A percentile compares a stretch with the other conserved stretches of the same genome.
Evolutionary conservation across 495 filamentous ascomycete species (phyloP).

Genomic region (Annulohypoxylon stygium): DNA sequence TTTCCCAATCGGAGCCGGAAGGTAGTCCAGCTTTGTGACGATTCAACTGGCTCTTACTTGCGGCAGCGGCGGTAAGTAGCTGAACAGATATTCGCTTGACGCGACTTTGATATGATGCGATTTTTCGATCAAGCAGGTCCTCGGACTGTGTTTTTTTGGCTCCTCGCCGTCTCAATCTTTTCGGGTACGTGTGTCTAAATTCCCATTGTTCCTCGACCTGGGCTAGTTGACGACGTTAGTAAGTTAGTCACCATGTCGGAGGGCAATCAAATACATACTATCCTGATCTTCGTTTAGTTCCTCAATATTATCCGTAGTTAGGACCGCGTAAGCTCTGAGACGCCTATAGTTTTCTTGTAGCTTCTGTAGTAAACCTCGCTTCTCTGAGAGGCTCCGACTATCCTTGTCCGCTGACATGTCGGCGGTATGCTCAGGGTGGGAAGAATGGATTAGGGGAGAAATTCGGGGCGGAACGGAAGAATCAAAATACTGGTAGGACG

Average conservation of each 20-base stretch:
- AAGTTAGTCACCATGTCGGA: background rate
- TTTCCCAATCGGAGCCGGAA: background rate
- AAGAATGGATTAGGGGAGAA: background rate
- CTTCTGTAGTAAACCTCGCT: background rate
- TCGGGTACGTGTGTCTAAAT: slow-evolving; percentile 18
- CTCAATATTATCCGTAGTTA: slow-evolving; percentile 16
- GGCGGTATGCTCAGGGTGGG: background rate
- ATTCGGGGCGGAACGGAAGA: background rate
- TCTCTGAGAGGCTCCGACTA: background rate
- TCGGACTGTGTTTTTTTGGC: background rate
- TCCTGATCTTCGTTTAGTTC: background rate
- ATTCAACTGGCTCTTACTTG: slow-evolving; percentile 37
- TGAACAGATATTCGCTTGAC: slow-evolving; percentile 38
- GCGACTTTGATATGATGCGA: slow-evolving; percentile 22
- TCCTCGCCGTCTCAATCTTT: background rate
- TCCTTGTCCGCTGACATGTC: slow-evolving; percentile 1
- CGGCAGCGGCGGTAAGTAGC: slow-evolving; percentile 42
- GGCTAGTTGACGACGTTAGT: slow-evolving; percentile 23
- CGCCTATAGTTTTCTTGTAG: slow-evolving; percentile 21
- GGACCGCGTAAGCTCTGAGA: slow-evolving; percentile 20
- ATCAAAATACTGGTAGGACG: background rate
- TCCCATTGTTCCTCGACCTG: slow-evolving; percentile 1
- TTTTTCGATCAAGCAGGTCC: slow-evolving; percentile 14
- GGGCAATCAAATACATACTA: slow-evolving; percentile 19
- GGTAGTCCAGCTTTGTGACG: background rate